Base-by-base conservation (phyloP, 257 asterid genomes). In the Nicotiana attenuata region DNA sequence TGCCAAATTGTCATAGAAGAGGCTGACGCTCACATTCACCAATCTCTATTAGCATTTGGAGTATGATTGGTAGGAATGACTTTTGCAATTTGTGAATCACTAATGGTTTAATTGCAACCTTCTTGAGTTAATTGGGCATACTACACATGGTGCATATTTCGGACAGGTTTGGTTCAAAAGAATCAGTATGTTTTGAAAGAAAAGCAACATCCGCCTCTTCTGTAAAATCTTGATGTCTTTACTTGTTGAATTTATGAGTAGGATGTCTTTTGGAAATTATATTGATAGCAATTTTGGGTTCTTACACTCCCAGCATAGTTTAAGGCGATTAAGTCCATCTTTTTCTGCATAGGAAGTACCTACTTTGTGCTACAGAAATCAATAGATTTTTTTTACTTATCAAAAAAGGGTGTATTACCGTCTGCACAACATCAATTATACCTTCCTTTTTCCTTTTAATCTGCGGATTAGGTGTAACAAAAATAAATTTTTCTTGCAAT, bases 401-500 rank as follows among this genome's bases (percentile, higher is more conserved):
- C 26, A 61, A 60, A 28, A 52, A 13, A 45, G 5, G 59, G 78
- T 1, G 2, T 71, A 22, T 20, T 45, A 22, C 60, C 35, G 24
- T 45, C 60, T 26, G 56, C 78, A 45, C 52, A 20, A 41, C 15
- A 57, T 71, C 50, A 33, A 33, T 71, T 20, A 20, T 56, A 13
- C 59, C 7, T 71, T 17, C 60, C 19, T 55, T 71, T 11, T 45
- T 22, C 38, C 8, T 38, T 45, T 15, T 71, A 22, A 71, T 45
- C 38, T 22, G 31, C 16, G 77, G 14, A 68, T n/a, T 38, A 38
- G 56, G 45, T 68, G 31, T 68, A 68, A 45, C 22, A 22, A 45
- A 71, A 45, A 20, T 71, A 10, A 7, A 17, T 69, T 60, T 87
- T 24, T 47, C 69, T 77, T 63, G 35, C 78, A 60, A 84, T 82